phyloP scores from a whole-genome alignment of 306 rosid genomes.

The Alnus glutinosa region DNA sequence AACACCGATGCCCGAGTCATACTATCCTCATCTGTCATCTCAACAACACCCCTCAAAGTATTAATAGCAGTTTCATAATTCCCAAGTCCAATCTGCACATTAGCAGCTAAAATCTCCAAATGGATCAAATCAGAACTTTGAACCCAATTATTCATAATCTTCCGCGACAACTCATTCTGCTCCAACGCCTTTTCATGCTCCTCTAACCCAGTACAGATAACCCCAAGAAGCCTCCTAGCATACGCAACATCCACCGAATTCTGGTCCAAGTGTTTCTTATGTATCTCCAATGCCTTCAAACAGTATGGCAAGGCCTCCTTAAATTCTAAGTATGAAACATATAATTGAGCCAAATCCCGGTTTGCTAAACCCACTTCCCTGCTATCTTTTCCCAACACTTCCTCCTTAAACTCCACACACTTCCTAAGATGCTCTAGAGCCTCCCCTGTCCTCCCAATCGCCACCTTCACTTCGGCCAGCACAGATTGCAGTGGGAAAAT shows the following conservation, averaged over 20 bases:
- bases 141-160: slow-evolving; percentile 82
- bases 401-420: slow-evolving; percentile 84
- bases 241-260: slow-evolving; percentile 86
- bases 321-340: slow-evolving; percentile 66
- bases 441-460: slow-evolving; percentile 91
- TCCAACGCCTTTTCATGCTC: slow-evolving; percentile 86
- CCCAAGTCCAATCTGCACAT: slow-evolving; percentile 84
- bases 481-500: slow-evolving; percentile 85
- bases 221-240: slow-evolving; percentile 78
- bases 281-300: slow-evolving; percentile 81
- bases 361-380: slow-evolving; percentile 69
- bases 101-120: slow-evolving; percentile 78
- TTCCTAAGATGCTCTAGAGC: slow-evolving; percentile 69
- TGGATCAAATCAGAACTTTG: slow-evolving; percentile 66
- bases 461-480: slow-evolving; percentile 73
- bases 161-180: slow-evolving; percentile 75
- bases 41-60: slow-evolving; percentile 62
- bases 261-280: slow-evolving; percentile 56
- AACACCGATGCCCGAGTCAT: slow-evolving; percentile 77
- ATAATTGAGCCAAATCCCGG: slow-evolving; percentile 77
- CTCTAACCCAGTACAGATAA: slow-evolving; percentile 79
- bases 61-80: slow-evolving; percentile 77
- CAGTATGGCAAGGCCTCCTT: slow-evolving; percentile 73
- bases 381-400: slow-evolving; percentile 44
- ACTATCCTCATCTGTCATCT: slow-evolving; percentile 62